Evolutionary conservation across 139 green algal species (phyloP), one percentile per base, ranked within the genome.

Genomic region (Spirogloea muscicola): DNA sequence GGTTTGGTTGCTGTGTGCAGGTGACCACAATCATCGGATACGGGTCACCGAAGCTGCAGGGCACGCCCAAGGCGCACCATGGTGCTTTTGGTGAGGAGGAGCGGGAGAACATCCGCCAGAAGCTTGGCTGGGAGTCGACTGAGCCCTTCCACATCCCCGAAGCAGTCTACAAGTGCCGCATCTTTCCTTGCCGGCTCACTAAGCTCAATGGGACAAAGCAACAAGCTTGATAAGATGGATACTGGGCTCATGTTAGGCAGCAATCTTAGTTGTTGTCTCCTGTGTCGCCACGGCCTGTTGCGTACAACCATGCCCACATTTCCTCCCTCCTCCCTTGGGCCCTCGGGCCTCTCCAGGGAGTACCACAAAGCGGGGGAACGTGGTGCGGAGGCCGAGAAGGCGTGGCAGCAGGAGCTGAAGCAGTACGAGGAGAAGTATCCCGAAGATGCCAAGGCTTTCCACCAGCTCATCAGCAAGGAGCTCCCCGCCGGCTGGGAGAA

Each of bases 71-170:
- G 38, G 71, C 71, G 33, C 71, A 79, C 40, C 58, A 72, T 34
- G 58, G 58, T 37, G 40, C 71, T n/a, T 72, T 79, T 46, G 71
- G 71, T 1, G 9, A 63, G 41, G 71, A 79, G 58, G 71, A 79
- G 71, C 39, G 6, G 9, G 33, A 63, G n/a, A 16, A 13, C 1
- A 79, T 72, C 3, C 61, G 58, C 2, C n/a, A 72, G 41, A 16
- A 9, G 33, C 71, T 79, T 16, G 13, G 36, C 6, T 77, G 69
- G 69, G 33, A 68, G 0, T 40, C 58, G 13, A 42, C 5, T 93
- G 85, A 61, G 31, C 87, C 92, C 77, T 99, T 99, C 66, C 90
- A 96, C 85, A 88, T 98, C 64, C 94, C 94, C 25, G 38, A 93
- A 68, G 84, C 89, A 59, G 89, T 89, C 31, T 88, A 86, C 52